Percentiles rank a stretch among this genome's conserved stretches.
These are phyloP conservation scores for Conticribra weissflogii DNA, from an alignment of 108 stramenopile species.

Conservation along the genomic window DNA sequence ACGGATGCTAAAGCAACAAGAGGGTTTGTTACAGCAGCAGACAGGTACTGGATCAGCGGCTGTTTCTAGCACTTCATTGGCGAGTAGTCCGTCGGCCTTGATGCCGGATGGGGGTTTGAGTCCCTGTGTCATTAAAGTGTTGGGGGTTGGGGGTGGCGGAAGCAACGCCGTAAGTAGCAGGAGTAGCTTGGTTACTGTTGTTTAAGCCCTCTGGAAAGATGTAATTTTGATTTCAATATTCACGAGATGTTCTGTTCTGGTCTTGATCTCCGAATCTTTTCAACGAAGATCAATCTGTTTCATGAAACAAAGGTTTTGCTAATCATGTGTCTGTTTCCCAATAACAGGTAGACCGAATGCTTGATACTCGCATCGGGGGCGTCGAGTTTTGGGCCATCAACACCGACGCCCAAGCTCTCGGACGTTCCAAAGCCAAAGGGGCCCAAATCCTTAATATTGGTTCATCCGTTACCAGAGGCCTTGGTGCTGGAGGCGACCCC, in stretches of 20 bases:
- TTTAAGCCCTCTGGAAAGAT: too few relatives aligned
- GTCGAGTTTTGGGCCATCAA: conserved; percentile 93
- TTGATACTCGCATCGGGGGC: conserved; percentile 81
- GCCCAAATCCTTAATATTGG: conserved; percentile 83
- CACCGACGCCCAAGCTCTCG: conserved; percentile 89
- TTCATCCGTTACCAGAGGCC: conserved; percentile 81
- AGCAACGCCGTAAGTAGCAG: conserved; percentile 58
- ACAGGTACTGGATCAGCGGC: too few relatives aligned
- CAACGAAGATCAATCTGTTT: conserved; percentile 2
- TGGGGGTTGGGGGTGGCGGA: conserved; percentile 90
- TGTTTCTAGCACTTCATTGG: conserved; percentile 3
- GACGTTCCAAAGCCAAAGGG: conserved; percentile 61
- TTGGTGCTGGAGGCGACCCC: conserved; percentile 91
- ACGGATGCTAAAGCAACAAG: conserved; percentile 27
- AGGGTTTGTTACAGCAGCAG: not conserved
- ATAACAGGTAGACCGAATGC: conserved; percentile 82
- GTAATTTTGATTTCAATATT: too few relatives aligned
- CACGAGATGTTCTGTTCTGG: too few relatives aligned
- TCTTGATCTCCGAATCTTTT: too few relatives aligned
- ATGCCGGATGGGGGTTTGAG: conserved; percentile 75
- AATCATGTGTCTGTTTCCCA: not conserved
- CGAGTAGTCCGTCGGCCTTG: conserved; percentile 37
- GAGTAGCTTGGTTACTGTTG: conserved; percentile 5
- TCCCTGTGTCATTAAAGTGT: conserved; percentile 75
- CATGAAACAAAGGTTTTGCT: not conserved